Base-by-base conservation (phyloP, 148 eudicot genomes). In the Silene latifolia region DNA sequence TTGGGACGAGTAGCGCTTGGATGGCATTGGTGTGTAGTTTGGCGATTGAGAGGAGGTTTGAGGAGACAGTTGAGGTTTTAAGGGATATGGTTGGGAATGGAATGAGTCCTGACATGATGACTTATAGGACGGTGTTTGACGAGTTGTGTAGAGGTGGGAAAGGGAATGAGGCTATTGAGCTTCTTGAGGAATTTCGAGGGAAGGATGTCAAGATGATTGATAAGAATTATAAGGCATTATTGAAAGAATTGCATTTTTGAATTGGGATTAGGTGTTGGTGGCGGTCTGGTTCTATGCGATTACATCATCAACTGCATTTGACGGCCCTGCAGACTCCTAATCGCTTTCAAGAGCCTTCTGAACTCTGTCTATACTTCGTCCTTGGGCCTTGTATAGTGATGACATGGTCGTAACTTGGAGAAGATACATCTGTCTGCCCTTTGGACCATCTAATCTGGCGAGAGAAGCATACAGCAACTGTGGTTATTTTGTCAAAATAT, bases 81-180 rank as follows among this genome's bases (percentile, higher is more conserved):
- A 81, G 81, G 57, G 96, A 95, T 80, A 92, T 92, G 97, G 13
- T 95, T 75, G 86, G 67, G 62, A 83, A 79, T 82, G 66, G 74
- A 4, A 75, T 84, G 89, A 72, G 85, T 15, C 98, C 97, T 5
- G 98, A 95, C 86, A 69, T 88, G 78, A 82, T 95, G 80, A 89
- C 93, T 0, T 95, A 95, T 80, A 89, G 78, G 79, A 92, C 97
- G 9, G 59, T 95, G 64, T 71, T 95, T 82, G 98, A 90, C 72
- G 98, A 88, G 74, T 56, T 95, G 86, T 92, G 96, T 87, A 77
- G 92, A 82, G 92, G 84, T 71, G 92, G 96, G 67, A 90, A 71
- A 79, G 92, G 90, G 9, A 60, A 77, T 46, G 89, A 85, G 67
- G 97, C 97, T 11, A 85, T 90, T 20, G 90, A 95, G 62, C 81